phyloP scores from a whole-genome alignment of 495 filamentous ascomycete genomes.

The Hypoxylon cercidicola region DNA sequence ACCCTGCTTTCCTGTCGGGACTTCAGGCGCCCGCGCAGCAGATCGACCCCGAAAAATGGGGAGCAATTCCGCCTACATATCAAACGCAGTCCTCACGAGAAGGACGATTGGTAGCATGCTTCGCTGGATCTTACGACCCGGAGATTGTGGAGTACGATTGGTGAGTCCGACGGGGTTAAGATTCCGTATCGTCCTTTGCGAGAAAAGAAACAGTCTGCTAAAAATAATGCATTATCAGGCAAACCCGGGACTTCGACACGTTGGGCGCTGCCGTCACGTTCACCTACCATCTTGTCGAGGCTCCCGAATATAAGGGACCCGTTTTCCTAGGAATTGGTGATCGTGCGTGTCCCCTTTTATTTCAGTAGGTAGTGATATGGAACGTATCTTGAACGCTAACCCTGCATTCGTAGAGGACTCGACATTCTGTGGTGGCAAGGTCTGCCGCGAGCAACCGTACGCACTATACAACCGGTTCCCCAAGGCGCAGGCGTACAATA shows the following conservation, averaged over 20 bases:
- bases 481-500: conserved; percentile 26
- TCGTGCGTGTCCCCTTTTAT: conserved; percentile 16
- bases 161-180: conserved; percentile 5
- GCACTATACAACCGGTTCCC: conserved; percentile 27
- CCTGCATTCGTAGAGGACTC: conserved; percentile 13
- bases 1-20: conserved; percentile 35
- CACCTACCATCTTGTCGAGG: conserved; percentile 28
- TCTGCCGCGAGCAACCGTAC: conserved; percentile 23
- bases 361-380: too few species aligned
- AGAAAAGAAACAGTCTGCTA: background rate
- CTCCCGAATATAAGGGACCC: conserved; percentile 29
- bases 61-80: conserved; percentile 18
- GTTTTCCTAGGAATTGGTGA: conserved; percentile 39
- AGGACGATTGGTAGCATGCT: conserved; percentile 35
- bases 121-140: conserved; percentile 24
- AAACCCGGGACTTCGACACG: conserved; percentile 30
- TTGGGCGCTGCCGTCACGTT: conserved; percentile 37
- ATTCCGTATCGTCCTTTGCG: background rate
- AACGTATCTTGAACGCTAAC: background rate
- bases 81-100: conserved; percentile 31
- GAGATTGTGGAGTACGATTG: conserved; percentile 32
- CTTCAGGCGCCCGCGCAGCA: conserved; percentile 36
- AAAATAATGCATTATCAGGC: conserved; percentile 5
- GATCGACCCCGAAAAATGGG: conserved; percentile 35
- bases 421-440: conserved; percentile 23